Evolutionary conservation across 352 stramenopile species (phyloP), one percentile per base, ranked within the genome.

Genomic region (Pythium myriotylum): DNA sequence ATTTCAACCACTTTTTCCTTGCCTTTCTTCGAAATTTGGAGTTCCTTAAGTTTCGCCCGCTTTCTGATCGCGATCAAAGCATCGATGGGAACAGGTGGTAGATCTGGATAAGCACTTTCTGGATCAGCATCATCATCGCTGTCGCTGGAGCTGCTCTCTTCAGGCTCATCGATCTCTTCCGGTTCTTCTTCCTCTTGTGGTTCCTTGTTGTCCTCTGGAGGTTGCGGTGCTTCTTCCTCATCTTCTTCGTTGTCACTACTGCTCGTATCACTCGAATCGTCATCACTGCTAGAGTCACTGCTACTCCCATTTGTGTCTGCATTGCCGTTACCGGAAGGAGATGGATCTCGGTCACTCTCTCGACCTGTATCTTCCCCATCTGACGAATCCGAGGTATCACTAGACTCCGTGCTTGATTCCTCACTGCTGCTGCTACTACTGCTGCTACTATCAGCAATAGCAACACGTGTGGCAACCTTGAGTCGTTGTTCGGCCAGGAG

Each of bases 31-130:
- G 72, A 80, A 37, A 92, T 59, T 26, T 82, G 73, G 19, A 91
- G 43, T 45, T 89, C 79, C 29, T 89, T 78, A 2, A 67, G 53
- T 51, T 86, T 85, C 41, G 62, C 75, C 59, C 67, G 69, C 46
- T 85, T 81, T 37, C 79, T 74, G 22, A 81, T 65, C 5, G 70
- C 55, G 47, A 92, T 80, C 3, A 92, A 48, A 9, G 65, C 62
- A 45, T 92, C 84, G 20, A 92, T 78, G 1, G 81, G 81, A 10
- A 82, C 71, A 8, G 70, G 47, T 0, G 84, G 77, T 10, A 92
- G 59, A 33, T 72, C 60, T 29, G 80, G 83, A 33, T 92, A 92
- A 23, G 79, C 77, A 23, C 69, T 81, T 35, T 92, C 79, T 19
- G 87, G 47, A 35, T 90, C 79, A 0, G 76, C 85, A 5, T 51